Percentiles rank a stretch among this genome's conserved stretches.
Conservation (phyloP, 805 yeast species). For the Ogataea pignaliae region DNA sequence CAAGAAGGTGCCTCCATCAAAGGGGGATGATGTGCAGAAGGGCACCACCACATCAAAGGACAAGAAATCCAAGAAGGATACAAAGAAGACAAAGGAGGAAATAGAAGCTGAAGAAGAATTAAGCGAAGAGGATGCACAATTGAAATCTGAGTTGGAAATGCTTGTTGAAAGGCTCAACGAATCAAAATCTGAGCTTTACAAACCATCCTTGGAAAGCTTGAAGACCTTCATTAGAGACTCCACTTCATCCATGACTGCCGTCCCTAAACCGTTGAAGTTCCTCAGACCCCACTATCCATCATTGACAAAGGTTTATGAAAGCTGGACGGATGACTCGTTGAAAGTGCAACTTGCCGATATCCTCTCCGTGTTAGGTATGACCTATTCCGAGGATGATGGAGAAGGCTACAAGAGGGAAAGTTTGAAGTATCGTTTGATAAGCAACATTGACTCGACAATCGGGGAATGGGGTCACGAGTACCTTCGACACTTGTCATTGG, state of each 20-base stretch:
- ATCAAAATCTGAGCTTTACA: conserved; percentile 46
- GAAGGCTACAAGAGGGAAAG: conserved; percentile 56
- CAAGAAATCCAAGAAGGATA: conserved; percentile 9
- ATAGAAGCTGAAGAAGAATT: conserved; percentile 64
- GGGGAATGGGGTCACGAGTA: conserved; percentile 98
- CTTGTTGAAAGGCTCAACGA: conserved; percentile 76
- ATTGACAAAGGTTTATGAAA: conserved; percentile 60
- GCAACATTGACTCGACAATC: conserved; percentile 44
- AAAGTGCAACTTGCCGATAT: conserved; percentile 74
- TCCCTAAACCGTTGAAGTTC: conserved; percentile 96
- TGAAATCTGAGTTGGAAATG: conserved; percentile 81
- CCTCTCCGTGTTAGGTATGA: conserved; percentile 91
- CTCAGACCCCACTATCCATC: conserved; percentile 79
- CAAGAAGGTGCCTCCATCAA: conserved; percentile 3
- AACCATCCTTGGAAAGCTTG: conserved; percentile 60
- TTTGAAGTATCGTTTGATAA: conserved; percentile 66
- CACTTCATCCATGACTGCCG: conserved; percentile 98
- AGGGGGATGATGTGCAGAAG: conserved; percentile 4
- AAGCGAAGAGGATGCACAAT: conserved; percentile 86
- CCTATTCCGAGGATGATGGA: conserved; percentile 73
- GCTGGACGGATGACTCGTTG: conserved; percentile 50
- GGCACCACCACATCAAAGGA: conserved; percentile 8
- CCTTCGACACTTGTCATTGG: conserved; percentile 90
- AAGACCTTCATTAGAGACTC: conserved; percentile 82
- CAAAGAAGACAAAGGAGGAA: conserved; percentile 13